Conservation (phyloP, 345 rosid genomes). For the Populus tremula region DNA sequence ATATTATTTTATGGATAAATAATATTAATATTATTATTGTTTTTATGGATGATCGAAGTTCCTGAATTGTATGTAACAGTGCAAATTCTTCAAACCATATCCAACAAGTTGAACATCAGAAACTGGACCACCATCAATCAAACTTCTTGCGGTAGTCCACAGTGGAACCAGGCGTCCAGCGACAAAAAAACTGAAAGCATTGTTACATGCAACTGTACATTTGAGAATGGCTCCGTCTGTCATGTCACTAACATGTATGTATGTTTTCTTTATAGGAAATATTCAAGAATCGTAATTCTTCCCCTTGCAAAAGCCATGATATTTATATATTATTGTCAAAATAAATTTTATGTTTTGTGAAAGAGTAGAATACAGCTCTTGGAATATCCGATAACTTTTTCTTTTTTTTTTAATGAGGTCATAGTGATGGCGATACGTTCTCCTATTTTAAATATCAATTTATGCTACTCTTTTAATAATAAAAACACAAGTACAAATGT, state of each 20-base stretch:
- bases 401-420: no score
- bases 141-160: conserved; percentile 43
- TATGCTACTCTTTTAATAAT: no score
- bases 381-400: no score
- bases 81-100: conserved; percentile 42
- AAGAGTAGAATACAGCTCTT: no score
- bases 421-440: no score
- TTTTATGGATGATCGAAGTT: no score
- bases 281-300: no score
- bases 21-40: no score
- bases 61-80: conserved; percentile 32
- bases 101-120: conserved; percentile 37
- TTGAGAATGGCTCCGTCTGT: conserved; percentile 31
- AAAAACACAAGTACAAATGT: no score
- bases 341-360: no score
- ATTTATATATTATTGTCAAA: background rate
- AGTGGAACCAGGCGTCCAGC: conserved; percentile 25
- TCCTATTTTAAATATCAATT: no score
- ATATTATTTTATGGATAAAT: no score
- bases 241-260: conserved; percentile 68
- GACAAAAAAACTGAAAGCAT: background rate
- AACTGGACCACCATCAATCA: conserved; percentile 19
- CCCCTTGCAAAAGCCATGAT: background rate
- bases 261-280: background rate
- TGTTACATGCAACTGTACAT: conserved; percentile 55